phyloP scores from a whole-genome alignment of 2,329 filamentous ascomycete genomes.

The Hypoxylon sp. region DNA sequence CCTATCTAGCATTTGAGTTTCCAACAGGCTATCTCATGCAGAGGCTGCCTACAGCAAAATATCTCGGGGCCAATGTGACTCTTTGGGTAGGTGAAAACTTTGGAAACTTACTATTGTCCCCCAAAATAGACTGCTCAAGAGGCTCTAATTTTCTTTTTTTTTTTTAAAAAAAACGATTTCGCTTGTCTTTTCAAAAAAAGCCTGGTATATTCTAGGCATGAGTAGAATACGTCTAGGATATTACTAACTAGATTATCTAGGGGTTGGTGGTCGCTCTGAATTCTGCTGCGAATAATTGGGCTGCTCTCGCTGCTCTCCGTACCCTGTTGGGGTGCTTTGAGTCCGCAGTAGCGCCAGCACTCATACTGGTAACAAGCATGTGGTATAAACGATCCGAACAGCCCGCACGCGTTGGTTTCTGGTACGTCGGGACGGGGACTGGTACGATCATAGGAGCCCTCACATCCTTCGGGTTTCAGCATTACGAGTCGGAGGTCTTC shows the following conservation, averaged over 20 bases:
- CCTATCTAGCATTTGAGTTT: conserved; percentile 52
- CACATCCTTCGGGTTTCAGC: conserved; percentile 61
- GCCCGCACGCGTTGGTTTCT: conserved; percentile 68
- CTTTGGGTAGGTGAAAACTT: conserved; percentile 54
- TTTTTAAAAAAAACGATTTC: too few relatives aligned
- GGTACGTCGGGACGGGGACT: conserved; percentile 66
- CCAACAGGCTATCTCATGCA: conserved; percentile 64
- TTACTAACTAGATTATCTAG: conserved; percentile 17
- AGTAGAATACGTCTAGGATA: neutral
- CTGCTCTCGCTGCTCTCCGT: conserved; percentile 62
- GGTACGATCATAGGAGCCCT: conserved; percentile 59
- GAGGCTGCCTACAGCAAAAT: conserved; percentile 65
- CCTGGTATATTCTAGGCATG: neutral
- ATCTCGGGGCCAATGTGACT: conserved; percentile 60
- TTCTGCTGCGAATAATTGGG: conserved; percentile 64
- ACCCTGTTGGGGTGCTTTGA: conserved; percentile 68
- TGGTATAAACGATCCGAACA: conserved; percentile 70
- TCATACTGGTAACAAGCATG: conserved; percentile 68
- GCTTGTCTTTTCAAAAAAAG: neutral
- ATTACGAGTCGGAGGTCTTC: conserved; percentile 59
- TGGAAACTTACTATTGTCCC: neutral
- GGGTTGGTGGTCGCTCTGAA: conserved; percentile 62
- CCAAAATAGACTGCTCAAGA: neutral
- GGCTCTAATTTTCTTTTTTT: neutral
- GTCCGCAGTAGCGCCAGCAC: conserved; percentile 65